Evolutionary conservation across 306 rosid species (phyloP), one percentile per base, ranked within the genome.

Genomic region (Astragalus membranaceus): DNA sequence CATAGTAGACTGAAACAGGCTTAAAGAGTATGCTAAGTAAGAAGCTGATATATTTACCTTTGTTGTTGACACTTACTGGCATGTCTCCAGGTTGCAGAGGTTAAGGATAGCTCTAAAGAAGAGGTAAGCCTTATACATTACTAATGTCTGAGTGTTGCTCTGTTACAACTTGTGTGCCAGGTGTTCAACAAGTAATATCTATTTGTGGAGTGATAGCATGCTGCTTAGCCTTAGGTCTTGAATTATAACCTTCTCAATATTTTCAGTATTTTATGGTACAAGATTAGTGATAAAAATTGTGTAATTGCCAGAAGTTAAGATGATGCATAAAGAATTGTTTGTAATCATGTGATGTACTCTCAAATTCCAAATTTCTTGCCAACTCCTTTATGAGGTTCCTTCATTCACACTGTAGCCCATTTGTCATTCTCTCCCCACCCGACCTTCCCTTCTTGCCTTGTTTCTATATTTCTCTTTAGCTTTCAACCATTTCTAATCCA

Each of bases 51-150:
- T 76, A 14, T 16, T 17, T 33, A 53, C 14, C 35, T 67, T 75
- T 11, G 63, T 63, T 65, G 11, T 75, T 16, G 75, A 35, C 48
- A 77, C 59, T 81, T 50, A 33, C 53, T 65, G 68, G 32, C 63
- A 36, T 59, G 50, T 70, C 72, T 68, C 42, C 90, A 90, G 96
- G 87, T 76, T 71, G 53, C 79, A 35, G 79, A 66, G 61, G 85
- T 10, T 39, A 77, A 54, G 1, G 68, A 48, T 65, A 64, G 51
- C 66, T 35, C 44, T 14, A 61, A 62, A 46, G 84, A 41, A 60
- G 85, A 57, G 86, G 95, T 88, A 79, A 78, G 76, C 46, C 37
- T 55, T 46, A 44, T 33, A 13, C 41, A 10, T 29, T 10, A 14
- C 10, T 52, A 52, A 1, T 35, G 56, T 66, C 61, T 71, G 42